Conservation (phyloP, 2,329 filamentous ascomycete species). For the Epichloe sp. region DNA sequence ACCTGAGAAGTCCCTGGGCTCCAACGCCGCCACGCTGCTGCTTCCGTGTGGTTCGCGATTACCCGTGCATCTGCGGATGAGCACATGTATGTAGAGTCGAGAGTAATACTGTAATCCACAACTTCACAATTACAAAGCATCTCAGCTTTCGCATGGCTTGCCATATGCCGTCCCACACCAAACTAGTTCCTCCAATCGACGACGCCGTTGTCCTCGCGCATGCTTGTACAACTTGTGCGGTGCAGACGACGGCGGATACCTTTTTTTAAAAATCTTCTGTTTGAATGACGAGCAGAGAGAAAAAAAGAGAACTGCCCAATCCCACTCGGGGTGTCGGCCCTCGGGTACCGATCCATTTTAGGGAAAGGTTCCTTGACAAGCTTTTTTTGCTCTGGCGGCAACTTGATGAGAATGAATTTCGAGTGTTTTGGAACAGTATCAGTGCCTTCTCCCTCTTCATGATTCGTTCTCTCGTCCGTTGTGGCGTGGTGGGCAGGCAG, state of each 20-base stretch:
- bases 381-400: no score
- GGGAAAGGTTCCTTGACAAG: no score
- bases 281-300: neutral
- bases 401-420: no score
- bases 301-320: neutral
- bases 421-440: no score
- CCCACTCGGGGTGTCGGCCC: no score
- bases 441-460: no score
- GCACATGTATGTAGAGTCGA: neutral
- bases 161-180: neutral
- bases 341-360: no score
- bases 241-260: neutral
- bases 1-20: neutral
- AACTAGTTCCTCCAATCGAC: neutral
- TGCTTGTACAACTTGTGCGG: neutral
- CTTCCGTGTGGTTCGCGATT: neutral
- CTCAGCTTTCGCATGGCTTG: conserved; percentile 1
- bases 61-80: neutral
- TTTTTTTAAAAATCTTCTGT: neutral
- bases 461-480: no score
- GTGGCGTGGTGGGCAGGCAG: no score
- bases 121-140: no score
- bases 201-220: neutral
- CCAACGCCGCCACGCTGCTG: neutral
- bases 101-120: neutral